Percentiles rank a stretch among this genome's conserved stretches.
phyloP scores from a whole-genome alignment of 257 asterid genomes.

The Przewalskia tangutica region DNA sequence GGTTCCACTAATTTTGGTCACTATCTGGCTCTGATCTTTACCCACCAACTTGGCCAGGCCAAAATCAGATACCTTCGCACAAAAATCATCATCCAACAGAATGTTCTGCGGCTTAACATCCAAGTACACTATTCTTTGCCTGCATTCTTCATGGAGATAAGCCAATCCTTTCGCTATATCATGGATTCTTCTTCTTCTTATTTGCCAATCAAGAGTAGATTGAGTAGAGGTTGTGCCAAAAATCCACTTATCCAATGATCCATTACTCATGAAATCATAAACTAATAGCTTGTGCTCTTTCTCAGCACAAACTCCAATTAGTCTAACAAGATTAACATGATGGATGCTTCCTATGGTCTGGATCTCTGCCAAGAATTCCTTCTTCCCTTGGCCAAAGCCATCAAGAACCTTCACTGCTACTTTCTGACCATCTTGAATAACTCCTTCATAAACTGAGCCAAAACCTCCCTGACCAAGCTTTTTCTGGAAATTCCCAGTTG shows the following conservation, averaged over 20 bases:
- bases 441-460: conserved; percentile 20
- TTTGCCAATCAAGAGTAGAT: conserved; percentile 9
- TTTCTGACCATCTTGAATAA: conserved; percentile 12
- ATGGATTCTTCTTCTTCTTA: conserved; percentile 13
- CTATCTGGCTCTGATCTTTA: conserved; percentile 17
- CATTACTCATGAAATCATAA: conserved; percentile 22
- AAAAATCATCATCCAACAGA: conserved; percentile 15
- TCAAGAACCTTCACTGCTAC: conserved; percentile 24
- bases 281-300: conserved; percentile 18
- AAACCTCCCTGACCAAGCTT: conserved; percentile 21
- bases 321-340: conserved; percentile 20
- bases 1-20: conserved; percentile 21
- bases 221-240: background rate
- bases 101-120: conserved; percentile 23
- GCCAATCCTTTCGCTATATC: conserved; percentile 26
- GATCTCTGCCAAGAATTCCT: conserved; percentile 17
- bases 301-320: conserved; percentile 21
- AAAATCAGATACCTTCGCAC: conserved; percentile 26
- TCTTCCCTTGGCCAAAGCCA: conserved; percentile 20
- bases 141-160: conserved; percentile 23
- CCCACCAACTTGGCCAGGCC: conserved; percentile 20
- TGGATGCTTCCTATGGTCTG: conserved; percentile 18
- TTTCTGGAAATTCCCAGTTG: conserved; percentile 9
- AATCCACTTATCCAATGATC: conserved; percentile 24
- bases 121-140: conserved; percentile 12